Base-by-base conservation (phyloP, 2,329 filamentous ascomycete genomes). In the Chaetomium globosum region DNA sequence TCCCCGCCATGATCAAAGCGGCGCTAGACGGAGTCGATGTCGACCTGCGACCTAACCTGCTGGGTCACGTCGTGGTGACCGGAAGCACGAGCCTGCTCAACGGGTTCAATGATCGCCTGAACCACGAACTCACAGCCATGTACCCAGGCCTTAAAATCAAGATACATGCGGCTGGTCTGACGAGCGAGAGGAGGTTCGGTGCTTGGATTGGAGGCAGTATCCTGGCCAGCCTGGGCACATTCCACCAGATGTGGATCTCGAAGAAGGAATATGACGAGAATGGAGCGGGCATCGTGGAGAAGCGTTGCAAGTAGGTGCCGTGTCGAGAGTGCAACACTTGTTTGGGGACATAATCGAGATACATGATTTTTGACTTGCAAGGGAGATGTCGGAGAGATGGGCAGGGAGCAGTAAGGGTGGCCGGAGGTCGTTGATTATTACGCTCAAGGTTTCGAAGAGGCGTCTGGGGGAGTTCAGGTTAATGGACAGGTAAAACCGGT, bases 221-320 rank as follows among this genome's bases (percentile, higher is more conserved):
- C 72, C 81, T 99, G 71, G 93, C 92, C 7, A 97, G 93, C 78
- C 78, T 99, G 79, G 96, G 96, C 10, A 97, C 93, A 16, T 99
- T 99, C 80, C 95, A 99, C 80, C 95, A 99, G 82, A 94, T 99
- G 90, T 99, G 95, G 95, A 96, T 99, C 72, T 94, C 90, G 28
- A 92, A 88, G 78, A 96, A 97, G 82, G 95, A 99, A 81, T 98
- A 97, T 73, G 93, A 97, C 69, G 96, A 99, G 82, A 93, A 97
- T 77, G 95, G 95, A 1, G 82, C 88, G 6, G 87, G 87, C 69
- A 93, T 98, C 72, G 91, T 98, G 53, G 94, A 98, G 83, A 97
- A 97, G 86, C 85, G 94, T 73, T 98, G 94, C 85, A 96, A 97
- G 81, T 98, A 74, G 64, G 33, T 57, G 10, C 16, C 61, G 48